Conservation (phyloP, 768 basidiomycete species). For the Lactarius vividus region DNA sequence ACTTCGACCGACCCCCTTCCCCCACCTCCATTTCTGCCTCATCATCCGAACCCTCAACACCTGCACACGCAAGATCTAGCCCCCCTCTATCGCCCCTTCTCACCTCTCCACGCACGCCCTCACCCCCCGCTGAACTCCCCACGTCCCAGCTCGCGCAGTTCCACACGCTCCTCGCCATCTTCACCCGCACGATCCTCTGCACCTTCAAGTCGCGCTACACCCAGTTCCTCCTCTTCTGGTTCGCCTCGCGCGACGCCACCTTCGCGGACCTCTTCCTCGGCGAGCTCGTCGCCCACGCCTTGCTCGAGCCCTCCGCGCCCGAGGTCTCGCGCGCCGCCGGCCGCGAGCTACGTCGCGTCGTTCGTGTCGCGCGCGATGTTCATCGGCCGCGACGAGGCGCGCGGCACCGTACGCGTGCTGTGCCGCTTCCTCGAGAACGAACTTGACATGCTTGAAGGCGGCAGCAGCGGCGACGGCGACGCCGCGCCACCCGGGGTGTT, state of each 20-base stretch:
- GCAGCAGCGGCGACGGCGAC: constrained; percentile 33
- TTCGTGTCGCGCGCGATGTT: constrained; percentile 90
- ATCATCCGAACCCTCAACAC: constrained; percentile 30
- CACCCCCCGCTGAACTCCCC: constrained; percentile 32
- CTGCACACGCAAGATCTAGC: constrained; percentile 35
- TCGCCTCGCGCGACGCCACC: constrained; percentile 82
- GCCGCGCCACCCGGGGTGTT: constrained; percentile 66
- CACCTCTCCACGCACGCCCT: constrained; percentile 22
- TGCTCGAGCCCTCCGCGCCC: constrained; percentile 56
- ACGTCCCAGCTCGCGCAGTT: constrained; percentile 62
- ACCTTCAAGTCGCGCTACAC: constrained; percentile 98
- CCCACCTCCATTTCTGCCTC: constrained; percentile 32
- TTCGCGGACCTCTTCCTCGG: constrained; percentile 94
- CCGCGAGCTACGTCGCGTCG: constrained; percentile 89
- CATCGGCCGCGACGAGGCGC: constrained; percentile 70
- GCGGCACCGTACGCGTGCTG: constrained; percentile 76
- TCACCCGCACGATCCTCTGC: constrained; percentile 88
- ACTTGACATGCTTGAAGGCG: constrained; percentile 59
- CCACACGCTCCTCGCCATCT: constrained; percentile 85
- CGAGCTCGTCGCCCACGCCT: constrained; percentile 86
- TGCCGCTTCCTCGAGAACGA: constrained; percentile 80
- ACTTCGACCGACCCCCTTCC: constrained; percentile 59
- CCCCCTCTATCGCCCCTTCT: constrained; percentile 27
- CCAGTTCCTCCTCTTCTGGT: constrained; percentile 97
- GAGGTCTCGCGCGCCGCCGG: constrained; percentile 87